phyloP scores from a whole-genome alignment of 192 early-diverging fungal genomes.

The Coemansia sp. region DNA sequence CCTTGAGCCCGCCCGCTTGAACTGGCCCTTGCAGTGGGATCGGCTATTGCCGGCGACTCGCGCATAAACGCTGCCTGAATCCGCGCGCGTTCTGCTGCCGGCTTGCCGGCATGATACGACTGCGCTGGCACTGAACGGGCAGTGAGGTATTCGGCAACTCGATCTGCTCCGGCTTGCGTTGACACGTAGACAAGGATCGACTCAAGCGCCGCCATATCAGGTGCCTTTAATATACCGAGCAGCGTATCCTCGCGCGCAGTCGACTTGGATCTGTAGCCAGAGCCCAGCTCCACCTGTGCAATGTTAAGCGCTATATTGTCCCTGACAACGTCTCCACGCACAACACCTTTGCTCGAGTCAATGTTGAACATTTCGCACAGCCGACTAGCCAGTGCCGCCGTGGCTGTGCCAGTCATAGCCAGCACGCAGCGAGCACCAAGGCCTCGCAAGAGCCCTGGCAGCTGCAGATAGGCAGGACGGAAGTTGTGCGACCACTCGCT shows the following conservation, averaged over 20 bases:
- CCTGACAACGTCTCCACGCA: conserved; percentile 59
- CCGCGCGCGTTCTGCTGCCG: conserved; percentile 58
- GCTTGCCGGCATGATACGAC: conserved; percentile 77
- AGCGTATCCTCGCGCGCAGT: conserved; percentile 59
- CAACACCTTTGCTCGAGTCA: conserved; percentile 48
- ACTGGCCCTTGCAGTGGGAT: background rate
- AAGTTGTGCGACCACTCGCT: conserved; percentile 90
- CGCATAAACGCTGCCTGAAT: conserved; percentile 72
- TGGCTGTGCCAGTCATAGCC: conserved; percentile 76
- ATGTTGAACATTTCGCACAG: conserved; percentile 67
- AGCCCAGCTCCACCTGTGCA: conserved; percentile 40
- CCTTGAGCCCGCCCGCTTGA: too few relatives aligned
- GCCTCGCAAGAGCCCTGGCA: conserved; percentile 55
- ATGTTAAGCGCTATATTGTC: conserved; percentile 66
- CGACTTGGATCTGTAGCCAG: conserved; percentile 9
- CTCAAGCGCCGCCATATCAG: conserved; percentile 55
- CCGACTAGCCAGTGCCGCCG: conserved; percentile 53
- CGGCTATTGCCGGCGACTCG: conserved; percentile 7
- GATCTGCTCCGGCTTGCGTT: conserved; percentile 68
- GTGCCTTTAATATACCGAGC: conserved; percentile 57
- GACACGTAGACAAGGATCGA: conserved; percentile 72
- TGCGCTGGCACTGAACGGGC: conserved; percentile 68
- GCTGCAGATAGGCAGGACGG: conserved; percentile 67
- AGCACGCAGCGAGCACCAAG: conserved; percentile 62
- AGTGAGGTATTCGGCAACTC: conserved; percentile 67